phyloP scores from a whole-genome alignment of 805 yeast species.

The Saccharomycopsis javanensis region DNA sequence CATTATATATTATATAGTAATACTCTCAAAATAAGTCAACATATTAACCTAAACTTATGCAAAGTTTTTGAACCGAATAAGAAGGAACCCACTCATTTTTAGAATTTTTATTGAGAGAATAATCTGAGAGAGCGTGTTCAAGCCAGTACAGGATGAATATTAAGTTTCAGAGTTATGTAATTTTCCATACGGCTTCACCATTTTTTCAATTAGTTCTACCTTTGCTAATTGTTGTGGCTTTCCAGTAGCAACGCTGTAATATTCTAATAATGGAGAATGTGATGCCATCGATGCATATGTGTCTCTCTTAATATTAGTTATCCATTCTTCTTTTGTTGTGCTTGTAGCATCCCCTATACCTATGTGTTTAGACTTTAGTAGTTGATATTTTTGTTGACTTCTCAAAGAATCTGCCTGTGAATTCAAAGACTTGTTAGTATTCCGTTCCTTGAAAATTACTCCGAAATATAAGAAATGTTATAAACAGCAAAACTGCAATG shows the following conservation, averaged over 20 bases:
- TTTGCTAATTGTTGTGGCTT: conserved; percentile 31
- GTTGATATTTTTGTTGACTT: conserved; percentile 47
- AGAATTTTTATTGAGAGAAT: not conserved
- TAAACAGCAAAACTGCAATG: not conserved
- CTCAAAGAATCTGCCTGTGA: conserved; percentile 54
- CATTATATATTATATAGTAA: too few relatives aligned
- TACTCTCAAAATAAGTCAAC: too few relatives aligned
- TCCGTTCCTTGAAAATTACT: not conserved
- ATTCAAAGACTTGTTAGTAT: not conserved
- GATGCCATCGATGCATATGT: conserved; percentile 53
- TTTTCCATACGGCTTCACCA: conserved; percentile 26
- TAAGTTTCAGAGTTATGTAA: not conserved
- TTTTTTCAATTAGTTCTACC: conserved; percentile 31
- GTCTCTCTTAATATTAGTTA: conserved; percentile 56
- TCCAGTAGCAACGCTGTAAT: conserved; percentile 43
- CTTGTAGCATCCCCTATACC: conserved; percentile 76
- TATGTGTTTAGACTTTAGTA: conserved; percentile 49
- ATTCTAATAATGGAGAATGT: conserved; percentile 45
- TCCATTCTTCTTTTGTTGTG: conserved; percentile 51
- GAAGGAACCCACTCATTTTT: not conserved
- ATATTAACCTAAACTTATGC: too few relatives aligned
- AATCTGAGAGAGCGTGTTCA: too few relatives aligned
- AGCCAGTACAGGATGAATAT: too few relatives aligned
- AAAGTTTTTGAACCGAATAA: too few relatives aligned
- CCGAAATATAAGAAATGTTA: too few relatives aligned